A percentile compares a stretch with the other conserved stretches of the same genome.
These are phyloP conservation scores for Phaseolus coccineus DNA, from an alignment of 331 rosid species.

Conservation along the genomic window DNA sequence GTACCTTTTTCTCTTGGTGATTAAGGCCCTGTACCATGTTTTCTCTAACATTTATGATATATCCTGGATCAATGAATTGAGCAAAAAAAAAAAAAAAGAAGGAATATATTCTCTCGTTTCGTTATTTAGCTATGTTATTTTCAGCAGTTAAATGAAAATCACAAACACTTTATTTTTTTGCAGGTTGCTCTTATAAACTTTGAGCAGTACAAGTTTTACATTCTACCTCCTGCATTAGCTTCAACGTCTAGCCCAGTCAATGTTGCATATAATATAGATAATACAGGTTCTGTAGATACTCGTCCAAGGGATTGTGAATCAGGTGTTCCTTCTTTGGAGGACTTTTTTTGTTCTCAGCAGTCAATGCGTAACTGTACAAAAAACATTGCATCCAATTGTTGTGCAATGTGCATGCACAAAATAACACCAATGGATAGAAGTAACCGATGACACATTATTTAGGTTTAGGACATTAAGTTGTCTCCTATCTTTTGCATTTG, in stretches of 20 bases:
- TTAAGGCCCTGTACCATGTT: no score
- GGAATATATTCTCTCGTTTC: conserved; percentile 9
- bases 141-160: conserved; percentile 21
- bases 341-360: conserved; percentile 27
- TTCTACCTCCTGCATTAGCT: conserved; percentile 54
- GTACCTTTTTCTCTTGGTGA: no score
- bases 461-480: conserved; percentile 1
- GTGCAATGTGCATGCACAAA: background rate
- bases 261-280: conserved; percentile 52
- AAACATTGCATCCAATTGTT: background rate
- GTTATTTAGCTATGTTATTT: conserved; percentile 12
- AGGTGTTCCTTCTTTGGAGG: conserved; percentile 34
- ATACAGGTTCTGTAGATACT: conserved; percentile 24
- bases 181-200: conserved; percentile 51
- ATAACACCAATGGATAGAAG: background rate
- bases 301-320: conserved; percentile 51
- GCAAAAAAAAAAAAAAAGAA: background rate
- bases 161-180: conserved; percentile 20
- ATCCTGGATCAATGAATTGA: conserved; percentile 9
- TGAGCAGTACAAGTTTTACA: conserved; percentile 47
- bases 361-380: conserved; percentile 9
- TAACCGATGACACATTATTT: conserved; percentile 24
- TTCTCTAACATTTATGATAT: no score
- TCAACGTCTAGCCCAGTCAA: conserved; percentile 27
- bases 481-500: conserved; percentile 5